Conservation (phyloP, 768 basidiomycete genomes). For the Sporobolomyces pararoseus region DNA sequence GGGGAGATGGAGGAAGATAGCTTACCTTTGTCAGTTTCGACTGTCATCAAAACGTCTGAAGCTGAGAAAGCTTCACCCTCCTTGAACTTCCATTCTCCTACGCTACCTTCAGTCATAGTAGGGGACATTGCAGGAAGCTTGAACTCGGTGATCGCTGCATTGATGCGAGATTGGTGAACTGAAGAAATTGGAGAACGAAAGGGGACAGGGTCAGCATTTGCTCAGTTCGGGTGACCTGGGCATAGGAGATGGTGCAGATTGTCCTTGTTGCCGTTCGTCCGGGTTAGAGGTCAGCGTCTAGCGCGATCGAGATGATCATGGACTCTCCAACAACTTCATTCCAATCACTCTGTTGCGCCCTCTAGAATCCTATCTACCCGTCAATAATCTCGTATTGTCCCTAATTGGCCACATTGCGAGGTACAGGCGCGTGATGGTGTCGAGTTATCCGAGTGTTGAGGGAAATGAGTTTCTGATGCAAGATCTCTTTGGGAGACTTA, state of each 20-base stretch:
- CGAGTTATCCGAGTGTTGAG: background rate
- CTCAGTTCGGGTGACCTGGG: too few relatives aligned
- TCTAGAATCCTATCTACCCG: background rate
- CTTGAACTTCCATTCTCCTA: constrained; percentile 97
- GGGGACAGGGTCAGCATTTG: background rate
- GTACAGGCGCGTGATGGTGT: background rate
- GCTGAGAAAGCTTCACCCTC: constrained; percentile 84
- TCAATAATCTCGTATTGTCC: background rate
- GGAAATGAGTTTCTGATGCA: background rate
- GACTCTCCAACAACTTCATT: too few relatives aligned
- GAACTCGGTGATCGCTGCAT: constrained; percentile 64
- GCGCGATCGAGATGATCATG: too few relatives aligned
- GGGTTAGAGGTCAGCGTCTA: too few relatives aligned
- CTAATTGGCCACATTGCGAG: background rate
- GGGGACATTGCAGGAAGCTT: constrained; percentile 98
- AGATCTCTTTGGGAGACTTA: background rate
- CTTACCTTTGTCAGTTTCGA: constrained; percentile 74
- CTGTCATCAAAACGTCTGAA: constrained; percentile 88
- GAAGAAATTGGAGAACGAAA: background rate
- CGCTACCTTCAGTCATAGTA: constrained; percentile 98
- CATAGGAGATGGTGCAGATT: too few relatives aligned
- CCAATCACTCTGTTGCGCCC: too few relatives aligned
- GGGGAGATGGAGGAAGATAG: background rate
- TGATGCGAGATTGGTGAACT: constrained; percentile 18
- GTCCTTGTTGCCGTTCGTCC: too few relatives aligned